Conservation (phyloP, 73 alveolate species). For the Diophrys sp. region DNA sequence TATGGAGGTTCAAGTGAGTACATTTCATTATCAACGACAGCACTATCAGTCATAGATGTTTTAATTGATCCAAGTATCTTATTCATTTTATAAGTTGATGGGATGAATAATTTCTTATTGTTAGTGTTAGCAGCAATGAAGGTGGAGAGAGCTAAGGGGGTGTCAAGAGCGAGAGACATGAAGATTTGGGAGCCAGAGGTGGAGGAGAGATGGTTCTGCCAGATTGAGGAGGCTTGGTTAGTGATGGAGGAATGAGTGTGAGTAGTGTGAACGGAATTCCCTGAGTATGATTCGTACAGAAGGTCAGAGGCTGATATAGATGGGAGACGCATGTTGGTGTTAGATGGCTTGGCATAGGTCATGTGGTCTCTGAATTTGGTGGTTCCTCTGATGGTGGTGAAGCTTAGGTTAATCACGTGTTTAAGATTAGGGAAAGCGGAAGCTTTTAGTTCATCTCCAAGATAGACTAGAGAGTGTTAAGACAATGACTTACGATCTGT, state of each 20-base stretch:
- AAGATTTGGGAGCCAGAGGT: constrained; percentile 26
- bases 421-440: constrained; percentile 30
- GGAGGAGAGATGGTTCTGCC: constrained; percentile 8
- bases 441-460: constrained; percentile 31
- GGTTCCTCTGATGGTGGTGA: constrained; percentile 47
- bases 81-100: constrained; percentile 43
- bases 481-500: constrained; percentile 12
- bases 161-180: constrained; percentile 45
- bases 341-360: constrained; percentile 48
- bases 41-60: neutral
- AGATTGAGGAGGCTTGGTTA: neutral
- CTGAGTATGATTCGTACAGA: constrained; percentile 14
- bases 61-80: constrained; percentile 21
- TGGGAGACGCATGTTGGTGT: constrained; percentile 24
- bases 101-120: constrained; percentile 37
- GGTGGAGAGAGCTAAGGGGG: constrained; percentile 54
- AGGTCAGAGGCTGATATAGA: neutral
- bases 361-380: constrained; percentile 32
- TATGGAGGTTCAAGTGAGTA: neutral
- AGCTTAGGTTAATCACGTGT: constrained; percentile 39
- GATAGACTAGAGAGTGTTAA: constrained; percentile 12
- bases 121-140: constrained; percentile 21
- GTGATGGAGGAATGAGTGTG: neutral
- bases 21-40: constrained; percentile 13
- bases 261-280: constrained; percentile 6